Evolutionary conservation across 1,284 basidiomycete genomes (phyloP).

Genomic region (Ganoderma multipileum): DNA sequence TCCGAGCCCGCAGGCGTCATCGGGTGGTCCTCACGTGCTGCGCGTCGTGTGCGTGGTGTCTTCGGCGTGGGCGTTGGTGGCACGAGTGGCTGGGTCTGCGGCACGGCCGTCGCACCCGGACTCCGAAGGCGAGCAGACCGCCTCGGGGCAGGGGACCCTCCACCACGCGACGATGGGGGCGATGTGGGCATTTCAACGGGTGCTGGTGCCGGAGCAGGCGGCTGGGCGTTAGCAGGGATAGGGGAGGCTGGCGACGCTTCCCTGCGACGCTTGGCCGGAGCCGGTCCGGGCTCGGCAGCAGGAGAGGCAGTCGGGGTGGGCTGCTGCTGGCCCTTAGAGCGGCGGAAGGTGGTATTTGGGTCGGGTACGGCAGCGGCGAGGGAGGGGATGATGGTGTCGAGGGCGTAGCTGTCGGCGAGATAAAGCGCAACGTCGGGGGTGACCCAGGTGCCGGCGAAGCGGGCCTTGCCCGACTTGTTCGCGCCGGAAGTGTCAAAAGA

Average conservation of each 20-base stretch:
- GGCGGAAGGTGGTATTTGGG: slow-evolving; percentile 77
- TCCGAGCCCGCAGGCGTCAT: slow-evolving; percentile 63
- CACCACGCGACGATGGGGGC: slow-evolving; percentile 35
- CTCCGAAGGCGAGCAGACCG: slow-evolving; percentile 65
- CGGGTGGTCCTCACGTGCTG: slow-evolving; percentile 46
- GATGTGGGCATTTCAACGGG: slow-evolving; percentile 28
- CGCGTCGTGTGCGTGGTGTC: slow-evolving; percentile 46
- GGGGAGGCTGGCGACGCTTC: slow-evolving; percentile 59
- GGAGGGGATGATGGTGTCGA: slow-evolving; percentile 65
- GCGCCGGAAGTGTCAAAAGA: slow-evolving; percentile 81
- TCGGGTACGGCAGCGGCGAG: slow-evolving; percentile 83
- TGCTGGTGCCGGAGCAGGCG: slow-evolving; percentile 19
- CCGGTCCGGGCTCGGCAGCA: slow-evolving; percentile 40
- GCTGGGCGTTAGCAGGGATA: slow-evolving; percentile 19
- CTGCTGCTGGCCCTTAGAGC: slow-evolving; percentile 50
- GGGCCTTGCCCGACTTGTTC: slow-evolving; percentile 80
- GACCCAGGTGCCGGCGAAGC: slow-evolving; percentile 94
- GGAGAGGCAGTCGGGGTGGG: slow-evolving; percentile 42
- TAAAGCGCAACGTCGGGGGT: slow-evolving; percentile 71
- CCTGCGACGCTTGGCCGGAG: slow-evolving; percentile 69
- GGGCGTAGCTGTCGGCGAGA: slow-evolving; percentile 69
- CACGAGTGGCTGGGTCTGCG: slow-evolving; percentile 44
- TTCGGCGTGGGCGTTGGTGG: slow-evolving; percentile 40
- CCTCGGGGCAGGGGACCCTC: slow-evolving; percentile 40
- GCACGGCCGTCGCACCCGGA: slow-evolving; percentile 26